Base-by-base conservation (phyloP, 163 green algal genomes). In the Prototheca wickerhamii region DNA sequence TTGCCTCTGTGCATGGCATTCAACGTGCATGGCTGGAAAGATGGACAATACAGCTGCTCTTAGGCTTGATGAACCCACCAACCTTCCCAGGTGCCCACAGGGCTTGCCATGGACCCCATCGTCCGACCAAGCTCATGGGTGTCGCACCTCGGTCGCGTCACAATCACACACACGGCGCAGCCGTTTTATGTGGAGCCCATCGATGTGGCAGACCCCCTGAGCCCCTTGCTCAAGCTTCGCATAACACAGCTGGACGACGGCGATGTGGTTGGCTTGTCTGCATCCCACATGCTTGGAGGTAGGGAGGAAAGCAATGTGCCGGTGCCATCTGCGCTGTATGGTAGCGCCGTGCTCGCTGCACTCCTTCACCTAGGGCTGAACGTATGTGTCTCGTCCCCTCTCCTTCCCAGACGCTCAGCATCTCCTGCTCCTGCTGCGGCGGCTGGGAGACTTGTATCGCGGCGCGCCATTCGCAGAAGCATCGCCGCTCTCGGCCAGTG, bases 201-300 rank as follows among this genome's bases (percentile, higher is more conserved):
- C n/a, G n/a, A n/a, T n/a, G n/a, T n/a, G n/a, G n/a, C n/a, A n/a
- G n/a, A n/a, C 20, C 12, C 46, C 46, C 1, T 15, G 6, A 20
- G 21, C 17, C 21, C 23, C 34, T 18, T 51, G 23, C 29, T 67
- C 40, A 60, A 67, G 20, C 20, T 67, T 34, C 33, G 58, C 17
- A 18, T 67, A 6, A 37, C 44, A 4, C 21, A 15, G 20, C 60
- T 23, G 23, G 15, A 23, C 23, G 40, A 67, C 60, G 61, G 61
- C 10, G 28, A 59, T 29, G n/a, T 67, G 5, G 10, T 67, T 12
- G 50, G 18, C 42, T n/a, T 60, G 23, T 18, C 28, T 1, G 42
- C 37, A 43, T 43, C 35, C 42, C 61, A 67, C 28, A 29, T 67
- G 32, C 31, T 67, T 21, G 61, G 15, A 54, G 46, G 46, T 25